Evolutionary conservation across 495 filamentous ascomycete genomes (phyloP).

Genomic region (Cenococcum geophilum): DNA sequence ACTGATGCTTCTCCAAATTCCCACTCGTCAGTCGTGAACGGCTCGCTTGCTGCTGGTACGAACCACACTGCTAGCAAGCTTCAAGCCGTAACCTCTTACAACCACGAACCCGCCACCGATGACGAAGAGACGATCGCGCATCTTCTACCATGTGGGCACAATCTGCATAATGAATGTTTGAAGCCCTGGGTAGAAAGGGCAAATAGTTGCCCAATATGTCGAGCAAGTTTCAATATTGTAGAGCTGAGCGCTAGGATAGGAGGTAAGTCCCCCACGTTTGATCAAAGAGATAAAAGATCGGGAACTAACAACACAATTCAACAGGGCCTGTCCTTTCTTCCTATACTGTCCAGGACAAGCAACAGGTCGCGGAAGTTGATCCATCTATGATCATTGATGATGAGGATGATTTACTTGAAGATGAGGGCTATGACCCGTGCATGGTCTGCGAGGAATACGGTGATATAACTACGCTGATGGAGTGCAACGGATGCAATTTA

Average conservation of each 20-base stretch:
- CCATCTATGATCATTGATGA: constrained; percentile 69
- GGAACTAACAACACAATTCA: constrained; percentile 9
- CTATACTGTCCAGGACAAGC: constrained; percentile 80
- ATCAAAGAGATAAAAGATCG: neutral
- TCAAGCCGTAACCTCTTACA: constrained; percentile 35
- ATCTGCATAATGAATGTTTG: constrained; percentile 84
- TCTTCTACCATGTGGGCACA: constrained; percentile 73
- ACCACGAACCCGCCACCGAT: constrained; percentile 36
- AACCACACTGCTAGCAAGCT: constrained; percentile 19
- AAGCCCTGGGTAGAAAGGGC: constrained; percentile 90
- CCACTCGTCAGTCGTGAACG: constrained; percentile 29
- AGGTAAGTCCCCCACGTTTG: constrained; percentile 51
- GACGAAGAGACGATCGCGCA: constrained; percentile 55
- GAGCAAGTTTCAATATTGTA: constrained; percentile 81
- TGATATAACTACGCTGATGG: constrained; percentile 70
- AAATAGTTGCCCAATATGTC: constrained; percentile 96
- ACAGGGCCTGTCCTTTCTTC: constrained; percentile 69
- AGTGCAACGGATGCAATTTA: constrained; percentile 82
- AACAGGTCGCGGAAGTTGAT: constrained; percentile 84
- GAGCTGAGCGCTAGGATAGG: constrained; percentile 69
- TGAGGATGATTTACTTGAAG: constrained; percentile 41
- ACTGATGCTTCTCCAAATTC: constrained; percentile 47
- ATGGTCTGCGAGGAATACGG: constrained; percentile 71
- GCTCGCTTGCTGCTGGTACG: constrained; percentile 33
- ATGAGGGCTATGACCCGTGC: constrained; percentile 66